These are phyloP conservation scores for Selaginella tamariscina DNA, from an alignment of 75 land plant species.

Conservation along the genomic window DNA sequence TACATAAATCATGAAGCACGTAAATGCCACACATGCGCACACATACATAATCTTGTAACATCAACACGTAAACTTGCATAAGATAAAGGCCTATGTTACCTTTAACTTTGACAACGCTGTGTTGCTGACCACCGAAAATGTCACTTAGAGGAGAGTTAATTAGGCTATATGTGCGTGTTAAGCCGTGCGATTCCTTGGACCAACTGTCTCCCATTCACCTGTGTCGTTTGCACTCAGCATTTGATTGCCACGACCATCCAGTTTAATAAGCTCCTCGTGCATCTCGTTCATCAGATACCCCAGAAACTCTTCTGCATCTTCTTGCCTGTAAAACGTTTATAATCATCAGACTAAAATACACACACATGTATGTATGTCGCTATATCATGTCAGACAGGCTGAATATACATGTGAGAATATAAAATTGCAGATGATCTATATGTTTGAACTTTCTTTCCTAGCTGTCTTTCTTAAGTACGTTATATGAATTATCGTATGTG, in stretches of 20 bases:
- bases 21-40: background rate
- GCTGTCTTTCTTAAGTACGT: background rate
- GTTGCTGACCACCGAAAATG: slow-evolving; percentile 85
- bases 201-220: slow-evolving; percentile 97
- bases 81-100: slow-evolving; percentile 30
- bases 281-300: slow-evolving; percentile 78
- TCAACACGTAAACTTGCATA: background rate
- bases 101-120: slow-evolving; percentile 80
- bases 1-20: background rate
- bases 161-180: slow-evolving; percentile 70
- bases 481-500: background rate
- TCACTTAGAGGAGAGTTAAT: slow-evolving; percentile 59
- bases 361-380: background rate
- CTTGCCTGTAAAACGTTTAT: slow-evolving; percentile 48
- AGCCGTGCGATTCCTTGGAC: slow-evolving; percentile 81
- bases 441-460: too few relatives aligned
- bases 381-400: background rate
- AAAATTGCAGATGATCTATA: too few relatives aligned
- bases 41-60: background rate
- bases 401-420: background rate
- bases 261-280: slow-evolving; percentile 79
- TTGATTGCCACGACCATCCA: slow-evolving; percentile 36
- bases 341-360: background rate
- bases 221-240: slow-evolving; percentile 42
- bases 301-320: slow-evolving; percentile 96